Base-by-base conservation (phyloP, 495 filamentous ascomycete genomes). In the Glutinoglossum americanum region DNA sequence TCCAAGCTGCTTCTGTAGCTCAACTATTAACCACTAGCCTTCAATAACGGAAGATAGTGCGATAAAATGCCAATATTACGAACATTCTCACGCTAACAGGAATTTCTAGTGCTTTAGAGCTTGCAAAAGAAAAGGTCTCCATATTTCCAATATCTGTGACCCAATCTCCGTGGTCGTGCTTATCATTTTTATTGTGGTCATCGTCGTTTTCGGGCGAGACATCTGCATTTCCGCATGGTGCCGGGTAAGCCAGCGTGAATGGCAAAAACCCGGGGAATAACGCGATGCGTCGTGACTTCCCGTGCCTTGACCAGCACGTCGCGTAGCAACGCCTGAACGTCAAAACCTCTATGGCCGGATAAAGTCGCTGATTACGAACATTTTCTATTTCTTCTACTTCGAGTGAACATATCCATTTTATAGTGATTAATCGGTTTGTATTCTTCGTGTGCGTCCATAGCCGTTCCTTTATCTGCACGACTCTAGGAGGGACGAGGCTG, bases 71-170 rank as follows among this genome's bases (percentile, higher is more conserved):
- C 37, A 68, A 59, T 26, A 19, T 21, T 47, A 64, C 61, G 47
- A 39, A 64, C 88, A 96, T 87, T 71, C 86, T 87, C 59, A 97
- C 79, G 69, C 80, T 81, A 56, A 96, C 77, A 17, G 83, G 78
- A 60, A 85, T 77, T 62, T 87, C 74, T 58, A 96, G 75, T 65
- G 79, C 75, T 45, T 84, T 81, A 49, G 92, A 95, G 62, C 79
- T 83, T 51, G 87, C 89, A 72, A 97, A 97, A 0, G 87, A 89
- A 68, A 93, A 96, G 48, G 89, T 81, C 65, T 98, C 92, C 89
- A 96, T 95, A 55, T 37, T 65, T 23, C n/a, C 37, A 47, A 35
- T 56, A 47, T 41, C 55, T 39, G 17, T 54, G 19, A 39, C 48
- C 57, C 27, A 32, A 25, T 30, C 44, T 11, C 25, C 26, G 49